Evolutionary conservation across 2,329 filamentous ascomycete genomes (phyloP), one percentile per base, ranked within the genome.

Genomic region (Hymenoscyphus repandus): DNA sequence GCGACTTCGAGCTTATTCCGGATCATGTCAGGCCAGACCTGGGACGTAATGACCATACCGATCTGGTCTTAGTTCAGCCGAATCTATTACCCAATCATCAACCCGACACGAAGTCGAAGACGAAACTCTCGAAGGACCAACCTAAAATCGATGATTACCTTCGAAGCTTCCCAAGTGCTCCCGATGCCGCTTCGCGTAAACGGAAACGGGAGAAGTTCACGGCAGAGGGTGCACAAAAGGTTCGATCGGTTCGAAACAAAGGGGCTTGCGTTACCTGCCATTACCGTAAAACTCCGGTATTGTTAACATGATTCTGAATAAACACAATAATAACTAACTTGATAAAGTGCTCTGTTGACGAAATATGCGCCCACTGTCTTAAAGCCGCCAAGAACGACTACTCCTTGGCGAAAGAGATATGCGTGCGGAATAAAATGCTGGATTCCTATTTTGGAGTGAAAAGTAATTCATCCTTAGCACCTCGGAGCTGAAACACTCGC

Each of bases 361-460:
- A 46, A 2, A 48, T 56, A 15, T 59, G 55, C 34, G 42, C 42
- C 17, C 45, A 47, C 44, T 59, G 55, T 30, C 27, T 54, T 7
- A 52, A 51, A 13, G 17, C 44, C 13, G 55, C 47, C 10, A 38
- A 27, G 15, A 45, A 49, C 5, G 38, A 55, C 34, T 32, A 41
- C 18, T 6, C 41, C 3, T 30, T 59, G 36, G 53, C 53, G 6
- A 18, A 32, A 31, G 45, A 51, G 13, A 59, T 59, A 6, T 59
- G 55, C 32, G 31, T 59, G 4, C 51, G 57, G 7, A 49, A 45
- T 9, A 59, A 46, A 30, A 43, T 59, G 20, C 47, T 54, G 41
- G 55, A 58, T 17, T 46, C 49, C 12, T 58, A 51, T 18, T 34
- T 56, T 18, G 53, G 55, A 6, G 53, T 58, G 2, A 54, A 49